These are phyloP conservation scores for Colletotrichum nymphaeae DNA, from an alignment of 2,329 filamentous ascomycete genomes.

Conservation along the genomic window DNA sequence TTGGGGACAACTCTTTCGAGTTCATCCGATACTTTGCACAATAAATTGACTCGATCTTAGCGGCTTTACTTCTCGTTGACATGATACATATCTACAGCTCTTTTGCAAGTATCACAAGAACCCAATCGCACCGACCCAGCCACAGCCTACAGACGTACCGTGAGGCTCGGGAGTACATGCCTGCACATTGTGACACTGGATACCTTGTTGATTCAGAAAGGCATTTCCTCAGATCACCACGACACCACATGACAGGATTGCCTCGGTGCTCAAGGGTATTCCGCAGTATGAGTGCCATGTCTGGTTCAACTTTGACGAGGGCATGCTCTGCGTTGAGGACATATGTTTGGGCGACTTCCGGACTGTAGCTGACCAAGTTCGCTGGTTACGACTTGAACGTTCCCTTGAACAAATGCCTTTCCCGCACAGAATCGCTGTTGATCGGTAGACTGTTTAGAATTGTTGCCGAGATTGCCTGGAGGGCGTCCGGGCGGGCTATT, in stretches of 20 bases:
- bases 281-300: neutral
- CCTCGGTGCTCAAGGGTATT: neutral
- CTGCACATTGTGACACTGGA: neutral
- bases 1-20: too few species aligned
- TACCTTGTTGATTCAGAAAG: neutral
- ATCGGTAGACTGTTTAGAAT: neutral
- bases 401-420: neutral
- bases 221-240: neutral
- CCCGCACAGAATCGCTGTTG: neutral
- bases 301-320: conserved; percentile 15
- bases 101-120: too few species aligned
- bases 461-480: neutral
- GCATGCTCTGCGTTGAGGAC: neutral
- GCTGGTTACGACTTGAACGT: neutral
- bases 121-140: neutral
- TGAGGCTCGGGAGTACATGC: conserved; percentile 4
- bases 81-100: too few species aligned
- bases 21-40: too few species aligned
- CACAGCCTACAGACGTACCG: conserved; percentile 1
- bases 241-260: neutral
- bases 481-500: neutral
- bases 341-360: neutral
- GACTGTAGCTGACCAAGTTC: neutral
- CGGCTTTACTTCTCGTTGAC: too few species aligned
- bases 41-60: too few species aligned